These are phyloP conservation scores for Paraphysoderma sedebokerense DNA, from an alignment of 371 early-diverging fungal genomes.

Conservation along the genomic window DNA sequence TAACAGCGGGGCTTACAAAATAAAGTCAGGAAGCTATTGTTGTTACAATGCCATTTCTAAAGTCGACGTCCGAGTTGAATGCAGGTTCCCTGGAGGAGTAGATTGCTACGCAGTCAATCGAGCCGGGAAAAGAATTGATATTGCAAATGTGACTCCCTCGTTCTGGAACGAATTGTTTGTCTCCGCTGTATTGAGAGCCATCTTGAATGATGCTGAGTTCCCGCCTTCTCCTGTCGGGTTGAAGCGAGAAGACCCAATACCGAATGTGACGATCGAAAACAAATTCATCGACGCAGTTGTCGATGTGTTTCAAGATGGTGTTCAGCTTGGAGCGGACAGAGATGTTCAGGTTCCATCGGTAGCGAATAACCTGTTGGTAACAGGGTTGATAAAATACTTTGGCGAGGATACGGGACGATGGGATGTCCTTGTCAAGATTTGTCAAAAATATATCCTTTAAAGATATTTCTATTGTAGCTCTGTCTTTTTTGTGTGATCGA, in stretches of 20 bases:
- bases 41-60: constrained; percentile 91
- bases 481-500: not conserved
- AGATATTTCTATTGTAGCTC: not conserved
- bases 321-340: constrained; percentile 86
- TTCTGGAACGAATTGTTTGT: constrained; percentile 82
- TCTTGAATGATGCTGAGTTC: constrained; percentile 56
- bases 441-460: constrained; percentile 31
- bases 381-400: constrained; percentile 75
- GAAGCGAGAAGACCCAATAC: constrained; percentile 68
- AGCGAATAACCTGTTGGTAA: constrained; percentile 58
- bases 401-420: constrained; percentile 47
- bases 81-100: constrained; percentile 93
- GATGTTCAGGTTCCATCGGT: constrained; percentile 80
- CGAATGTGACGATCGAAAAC: constrained; percentile 45
- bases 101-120: constrained; percentile 76
- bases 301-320: constrained; percentile 70
- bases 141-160: not conserved
- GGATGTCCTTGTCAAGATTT: constrained; percentile 59
- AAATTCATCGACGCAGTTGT: constrained; percentile 68
- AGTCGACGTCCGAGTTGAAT: constrained; percentile 92
- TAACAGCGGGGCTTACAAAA: constrained; percentile 24
- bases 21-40: constrained; percentile 38
- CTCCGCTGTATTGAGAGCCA: constrained; percentile 69
- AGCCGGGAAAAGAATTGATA: not conserved
- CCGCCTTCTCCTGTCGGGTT: constrained; percentile 38